Evolutionary conservation across 331 rosid species (phyloP).

Genomic region (Arachis monticola): DNA sequence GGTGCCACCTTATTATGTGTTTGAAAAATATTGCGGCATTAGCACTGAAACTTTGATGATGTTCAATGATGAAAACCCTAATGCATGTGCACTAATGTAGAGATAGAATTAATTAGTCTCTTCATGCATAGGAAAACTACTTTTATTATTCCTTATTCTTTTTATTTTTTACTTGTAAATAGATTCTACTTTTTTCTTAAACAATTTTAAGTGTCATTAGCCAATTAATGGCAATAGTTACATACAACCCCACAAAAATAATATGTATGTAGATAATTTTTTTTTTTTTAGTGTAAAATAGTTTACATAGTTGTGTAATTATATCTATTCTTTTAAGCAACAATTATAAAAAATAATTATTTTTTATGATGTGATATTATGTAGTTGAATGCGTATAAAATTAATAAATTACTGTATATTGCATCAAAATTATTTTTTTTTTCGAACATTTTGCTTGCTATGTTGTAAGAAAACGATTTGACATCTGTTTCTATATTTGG

Average conservation of each 20-base stretch:
- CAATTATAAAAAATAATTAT: no score
- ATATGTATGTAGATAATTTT: neutral
- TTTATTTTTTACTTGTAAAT: no score
- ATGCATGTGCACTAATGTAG: constrained; percentile 76
- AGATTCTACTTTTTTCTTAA: no score
- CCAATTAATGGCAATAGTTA: neutral
- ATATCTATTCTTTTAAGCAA: neutral
- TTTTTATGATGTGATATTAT: no score
- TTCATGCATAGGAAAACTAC: neutral
- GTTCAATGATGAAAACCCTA: constrained; percentile 86
- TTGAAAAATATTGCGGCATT: constrained; percentile 46
- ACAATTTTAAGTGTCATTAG: neutral
- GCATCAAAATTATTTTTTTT: no score
- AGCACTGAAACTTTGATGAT: constrained; percentile 47
- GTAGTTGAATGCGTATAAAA: no score
- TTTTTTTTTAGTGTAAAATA: no score
- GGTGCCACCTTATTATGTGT: constrained; percentile 26
- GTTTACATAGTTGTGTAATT: no score
- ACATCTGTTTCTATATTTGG: neutral
- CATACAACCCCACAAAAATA: neutral
- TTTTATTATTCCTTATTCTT: neutral
- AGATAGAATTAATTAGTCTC: neutral
- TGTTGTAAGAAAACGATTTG: constrained; percentile 1
- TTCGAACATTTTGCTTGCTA: neutral
- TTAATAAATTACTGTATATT: no score